Conservation (phyloP, 805 yeast genomes). For the Zygotorulaspora florentina region DNA sequence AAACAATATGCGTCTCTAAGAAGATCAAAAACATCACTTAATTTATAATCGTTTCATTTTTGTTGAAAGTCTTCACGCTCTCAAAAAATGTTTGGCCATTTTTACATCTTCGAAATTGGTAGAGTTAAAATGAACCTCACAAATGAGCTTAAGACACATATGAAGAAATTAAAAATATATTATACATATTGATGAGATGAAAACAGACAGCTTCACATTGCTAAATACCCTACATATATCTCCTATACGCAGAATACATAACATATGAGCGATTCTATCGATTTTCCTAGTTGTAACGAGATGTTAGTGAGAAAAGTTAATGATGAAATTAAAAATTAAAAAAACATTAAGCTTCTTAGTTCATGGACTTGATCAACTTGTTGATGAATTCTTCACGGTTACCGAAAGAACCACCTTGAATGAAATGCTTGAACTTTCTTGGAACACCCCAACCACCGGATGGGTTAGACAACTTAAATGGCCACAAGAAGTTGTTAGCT, state of each 20-base stretch:
- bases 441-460: constrained; percentile 96
- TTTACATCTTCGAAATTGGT: no score
- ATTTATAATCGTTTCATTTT: no score
- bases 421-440: constrained; percentile 95
- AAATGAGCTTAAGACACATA: no score
- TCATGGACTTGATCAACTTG: constrained; percentile 90
- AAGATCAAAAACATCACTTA: background rate
- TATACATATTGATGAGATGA: background rate
- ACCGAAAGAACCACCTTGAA: constrained; percentile 98
- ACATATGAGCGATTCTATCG: background rate
- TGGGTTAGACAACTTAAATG: constrained; percentile 95
- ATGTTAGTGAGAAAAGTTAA: background rate
- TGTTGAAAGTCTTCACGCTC: no score
- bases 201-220: background rate
- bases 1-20: constrained; percentile 12
- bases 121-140: no score
- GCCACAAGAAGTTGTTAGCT: constrained; percentile 98
- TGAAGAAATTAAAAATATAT: no score
- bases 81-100: no score
- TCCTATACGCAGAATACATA: constrained; percentile 11
- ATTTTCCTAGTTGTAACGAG: background rate
- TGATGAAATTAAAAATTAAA: background rate
- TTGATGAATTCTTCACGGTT: constrained; percentile 96
- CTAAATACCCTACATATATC: constrained; percentile 7
- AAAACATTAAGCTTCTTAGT: constrained; percentile 45